phyloP scores from a whole-genome alignment of 2,329 filamentous ascomycete species.

The Acephala macrosclerotiorum region DNA sequence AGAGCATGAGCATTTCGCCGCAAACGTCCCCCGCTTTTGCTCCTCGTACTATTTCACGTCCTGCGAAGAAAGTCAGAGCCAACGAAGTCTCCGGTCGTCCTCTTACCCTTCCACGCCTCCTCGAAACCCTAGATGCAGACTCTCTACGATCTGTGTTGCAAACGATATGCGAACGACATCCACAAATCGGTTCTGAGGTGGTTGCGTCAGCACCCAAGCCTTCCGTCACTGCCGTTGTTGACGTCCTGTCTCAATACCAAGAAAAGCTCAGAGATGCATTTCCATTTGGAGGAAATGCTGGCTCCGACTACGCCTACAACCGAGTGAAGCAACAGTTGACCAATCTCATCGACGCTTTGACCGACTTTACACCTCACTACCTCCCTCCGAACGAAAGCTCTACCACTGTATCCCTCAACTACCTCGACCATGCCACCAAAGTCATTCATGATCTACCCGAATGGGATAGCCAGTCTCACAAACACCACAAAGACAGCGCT shows the following conservation, averaged over 20 bases:
- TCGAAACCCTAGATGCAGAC: constrained; percentile 89
- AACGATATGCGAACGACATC: constrained; percentile 88
- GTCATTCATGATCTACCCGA: constrained; percentile 89
- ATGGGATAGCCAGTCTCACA: constrained; percentile 89
- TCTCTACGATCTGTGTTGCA: constrained; percentile 88
- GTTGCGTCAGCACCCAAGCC: constrained; percentile 86
- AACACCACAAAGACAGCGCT: constrained; percentile 91
- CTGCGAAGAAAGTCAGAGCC: constrained; percentile 67
- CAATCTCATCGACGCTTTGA: constrained; percentile 85
- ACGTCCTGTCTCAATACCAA: constrained; percentile 85
- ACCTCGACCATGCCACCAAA: constrained; percentile 88
- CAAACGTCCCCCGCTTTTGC: constrained; percentile 80
- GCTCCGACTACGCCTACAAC: constrained; percentile 94
- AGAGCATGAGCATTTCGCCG: constrained; percentile 92
- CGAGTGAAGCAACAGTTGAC: constrained; percentile 83
- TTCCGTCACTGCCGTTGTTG: constrained; percentile 79
- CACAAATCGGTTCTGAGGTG: constrained; percentile 85
- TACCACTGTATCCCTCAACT: constrained; percentile 82
- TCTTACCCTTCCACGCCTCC: constrained; percentile 75
- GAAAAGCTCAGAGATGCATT: constrained; percentile 78
- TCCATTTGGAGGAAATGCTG: constrained; percentile 83
- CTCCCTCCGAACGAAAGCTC: constrained; percentile 90
- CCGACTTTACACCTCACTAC: constrained; percentile 95
- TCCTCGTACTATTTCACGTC: constrained; percentile 70
- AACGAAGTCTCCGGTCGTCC: constrained; percentile 74